These are phyloP conservation scores for Claviceps capensis DNA, from an alignment of 2,329 filamentous ascomycete genomes.

Conservation along the genomic window DNA sequence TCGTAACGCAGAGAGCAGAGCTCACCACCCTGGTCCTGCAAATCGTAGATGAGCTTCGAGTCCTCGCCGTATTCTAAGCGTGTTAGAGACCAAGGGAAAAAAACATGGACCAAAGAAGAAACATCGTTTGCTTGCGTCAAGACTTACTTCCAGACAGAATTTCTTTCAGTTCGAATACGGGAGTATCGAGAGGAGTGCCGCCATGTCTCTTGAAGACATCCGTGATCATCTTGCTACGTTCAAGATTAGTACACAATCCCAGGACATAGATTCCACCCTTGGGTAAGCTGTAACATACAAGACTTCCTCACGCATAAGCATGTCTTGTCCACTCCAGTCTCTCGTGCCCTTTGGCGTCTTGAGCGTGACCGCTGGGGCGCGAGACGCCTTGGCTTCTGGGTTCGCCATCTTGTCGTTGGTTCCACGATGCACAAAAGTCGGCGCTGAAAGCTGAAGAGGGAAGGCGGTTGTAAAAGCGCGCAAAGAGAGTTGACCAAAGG, in stretches of 20 bases:
- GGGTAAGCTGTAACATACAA: conserved; percentile 26
- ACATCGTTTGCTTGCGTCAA: neutral
- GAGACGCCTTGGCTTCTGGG: conserved; percentile 26
- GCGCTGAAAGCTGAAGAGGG: neutral
- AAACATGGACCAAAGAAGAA: neutral
- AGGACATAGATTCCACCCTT: neutral
- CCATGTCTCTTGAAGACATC: conserved; percentile 75
- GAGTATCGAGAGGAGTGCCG: conserved; percentile 65
- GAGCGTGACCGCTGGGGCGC: conserved; percentile 34
- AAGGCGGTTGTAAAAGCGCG: conserved; percentile 2
- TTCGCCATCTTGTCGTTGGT: conserved; percentile 16
- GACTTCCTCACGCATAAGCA: conserved; percentile 70
- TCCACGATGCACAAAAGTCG: neutral
- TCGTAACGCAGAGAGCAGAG: conserved; percentile 65
- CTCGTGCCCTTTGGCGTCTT: conserved; percentile 88
- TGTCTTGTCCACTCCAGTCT: conserved; percentile 69
- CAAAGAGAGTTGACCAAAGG: conserved; percentile 1
- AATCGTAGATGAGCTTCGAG: conserved; percentile 80
- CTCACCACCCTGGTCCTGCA: conserved; percentile 79
- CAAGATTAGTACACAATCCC: neutral
- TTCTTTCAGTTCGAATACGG: conserved; percentile 75
- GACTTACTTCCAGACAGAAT: conserved; percentile 56
- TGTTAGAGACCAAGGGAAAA: neutral
- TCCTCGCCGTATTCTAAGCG: conserved; percentile 69
- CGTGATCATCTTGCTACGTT: conserved; percentile 43